Evolutionary conservation across 2,329 filamentous ascomycete genomes (phyloP).

Genomic region (Fusarium incarnatum): DNA sequence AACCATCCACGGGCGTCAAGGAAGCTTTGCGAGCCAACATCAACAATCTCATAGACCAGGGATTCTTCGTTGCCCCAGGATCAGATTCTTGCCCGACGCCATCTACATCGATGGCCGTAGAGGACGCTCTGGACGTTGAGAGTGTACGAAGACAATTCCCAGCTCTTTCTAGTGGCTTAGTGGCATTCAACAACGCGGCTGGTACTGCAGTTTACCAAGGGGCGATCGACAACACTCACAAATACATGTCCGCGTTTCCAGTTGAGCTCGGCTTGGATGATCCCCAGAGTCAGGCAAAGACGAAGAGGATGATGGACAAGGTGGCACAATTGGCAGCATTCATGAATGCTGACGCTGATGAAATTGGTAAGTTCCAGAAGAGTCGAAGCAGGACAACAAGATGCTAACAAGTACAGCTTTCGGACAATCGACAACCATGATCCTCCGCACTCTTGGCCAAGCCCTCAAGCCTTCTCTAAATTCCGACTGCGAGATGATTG

Average conservation of each 20-base stretch:
- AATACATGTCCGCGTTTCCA: slow-evolving; percentile 5
- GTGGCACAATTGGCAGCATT: neutral
- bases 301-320: slow-evolving; percentile 4
- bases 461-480: neutral
- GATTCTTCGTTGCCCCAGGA: neutral
- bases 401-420: neutral
- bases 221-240: neutral
- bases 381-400: neutral
- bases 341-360: slow-evolving; percentile 1
- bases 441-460: slow-evolving; percentile 1
- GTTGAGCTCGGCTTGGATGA: slow-evolving; percentile 5
- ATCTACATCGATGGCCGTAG: neutral
- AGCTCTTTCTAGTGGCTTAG: neutral
- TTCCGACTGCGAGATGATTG: slow-evolving; percentile 1
- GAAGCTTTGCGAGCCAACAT: neutral
- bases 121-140: neutral
- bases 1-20: neutral
- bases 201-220: neutral
- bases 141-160: neutral
- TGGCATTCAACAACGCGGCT: slow-evolving; percentile 3
- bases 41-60: neutral
- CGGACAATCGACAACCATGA: slow-evolving; percentile 6
- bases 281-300: neutral
- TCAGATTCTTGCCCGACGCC: neutral
- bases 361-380: neutral